Conservation (phyloP, 2,329 filamentous ascomycete genomes). For the Fusarium veterinarium region DNA sequence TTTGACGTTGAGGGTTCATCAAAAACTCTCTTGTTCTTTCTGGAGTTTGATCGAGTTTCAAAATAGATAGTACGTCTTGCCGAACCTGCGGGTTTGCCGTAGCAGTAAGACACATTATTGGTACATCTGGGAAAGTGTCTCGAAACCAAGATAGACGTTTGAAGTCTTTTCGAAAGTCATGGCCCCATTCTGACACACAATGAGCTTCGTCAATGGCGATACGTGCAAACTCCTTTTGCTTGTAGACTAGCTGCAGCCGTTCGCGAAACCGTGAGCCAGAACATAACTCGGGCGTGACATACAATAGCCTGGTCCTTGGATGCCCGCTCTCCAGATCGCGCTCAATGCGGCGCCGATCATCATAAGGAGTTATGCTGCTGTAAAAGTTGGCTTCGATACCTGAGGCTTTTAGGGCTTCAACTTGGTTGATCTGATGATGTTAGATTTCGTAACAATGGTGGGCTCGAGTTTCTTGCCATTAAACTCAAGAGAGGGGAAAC, state of each 20-base stretch:
- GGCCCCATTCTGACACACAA: slow-evolving; percentile 98
- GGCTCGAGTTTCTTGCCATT: slow-evolving; percentile 69
- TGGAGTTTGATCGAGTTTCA: slow-evolving; percentile 71
- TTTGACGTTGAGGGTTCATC: slow-evolving; percentile 85
- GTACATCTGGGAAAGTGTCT: slow-evolving; percentile 82
- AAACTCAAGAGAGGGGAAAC: slow-evolving; percentile 89
- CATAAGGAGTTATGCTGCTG: slow-evolving; percentile 80
- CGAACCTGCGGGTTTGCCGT: slow-evolving; percentile 87
- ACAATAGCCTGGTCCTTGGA: slow-evolving; percentile 83
- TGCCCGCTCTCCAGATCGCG: slow-evolving; percentile 89
- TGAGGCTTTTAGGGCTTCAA: slow-evolving; percentile 78
- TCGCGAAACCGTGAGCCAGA: slow-evolving; percentile 80
- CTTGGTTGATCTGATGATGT: slow-evolving; percentile 81
- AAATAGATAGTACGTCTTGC: slow-evolving; percentile 81
- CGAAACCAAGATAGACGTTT: slow-evolving; percentile 89
- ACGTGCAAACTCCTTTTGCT: slow-evolving; percentile 85
- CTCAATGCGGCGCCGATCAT: slow-evolving; percentile 76
- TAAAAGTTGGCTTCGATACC: slow-evolving; percentile 86
- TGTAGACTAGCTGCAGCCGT: slow-evolving; percentile 77
- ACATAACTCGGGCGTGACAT: slow-evolving; percentile 93
- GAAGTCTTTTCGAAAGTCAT: slow-evolving; percentile 95
- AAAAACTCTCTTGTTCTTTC: slow-evolving; percentile 78
- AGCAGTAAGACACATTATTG: slow-evolving; percentile 92
- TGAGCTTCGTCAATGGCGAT: slow-evolving; percentile 95
- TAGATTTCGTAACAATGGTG: slow-evolving; percentile 13